phyloP scores from a whole-genome alignment of 116 monocot genomes.

The Iris pallida region DNA sequence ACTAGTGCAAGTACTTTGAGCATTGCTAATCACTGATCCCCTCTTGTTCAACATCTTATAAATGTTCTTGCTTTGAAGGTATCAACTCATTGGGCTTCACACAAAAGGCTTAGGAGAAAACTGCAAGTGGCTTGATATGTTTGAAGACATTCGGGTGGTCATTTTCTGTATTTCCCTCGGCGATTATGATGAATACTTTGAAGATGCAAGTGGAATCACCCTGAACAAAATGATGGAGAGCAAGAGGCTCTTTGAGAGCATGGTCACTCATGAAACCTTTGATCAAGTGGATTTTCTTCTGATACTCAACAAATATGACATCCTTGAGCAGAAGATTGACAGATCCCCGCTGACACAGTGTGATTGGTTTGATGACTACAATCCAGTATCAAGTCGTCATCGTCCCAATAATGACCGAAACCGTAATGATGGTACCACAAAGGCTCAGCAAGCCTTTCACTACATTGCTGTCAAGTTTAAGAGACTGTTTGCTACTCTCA shows the following conservation, averaged over 20 bases:
- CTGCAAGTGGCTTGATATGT: constrained; percentile 92
- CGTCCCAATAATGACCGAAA: constrained; percentile 20
- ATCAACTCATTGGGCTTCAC: constrained; percentile 81
- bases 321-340: constrained; percentile 72
- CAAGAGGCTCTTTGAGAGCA: constrained; percentile 73
- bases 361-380: constrained; percentile 81
- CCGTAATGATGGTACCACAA: constrained; percentile 24
- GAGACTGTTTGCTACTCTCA: constrained; percentile 51
- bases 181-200: constrained; percentile 68
- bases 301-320: constrained; percentile 81
- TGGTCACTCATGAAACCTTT: constrained; percentile 53
- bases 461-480: constrained; percentile 83
- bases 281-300: constrained; percentile 76
- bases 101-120: constrained; percentile 60
- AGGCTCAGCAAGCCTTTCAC: constrained; percentile 59
- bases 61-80: constrained; percentile 34
- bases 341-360: constrained; percentile 50
- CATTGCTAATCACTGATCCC: neutral
- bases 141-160: constrained; percentile 79
- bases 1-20: too few relatives aligned
- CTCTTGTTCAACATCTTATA: neutral
- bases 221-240: constrained; percentile 84
- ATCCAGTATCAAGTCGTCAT: constrained; percentile 52
- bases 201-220: constrained; percentile 32
- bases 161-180: constrained; percentile 69